These are phyloP conservation scores for Phaffomyces thermotolerans DNA, from an alignment of 805 yeast species.

Conservation along the genomic window DNA sequence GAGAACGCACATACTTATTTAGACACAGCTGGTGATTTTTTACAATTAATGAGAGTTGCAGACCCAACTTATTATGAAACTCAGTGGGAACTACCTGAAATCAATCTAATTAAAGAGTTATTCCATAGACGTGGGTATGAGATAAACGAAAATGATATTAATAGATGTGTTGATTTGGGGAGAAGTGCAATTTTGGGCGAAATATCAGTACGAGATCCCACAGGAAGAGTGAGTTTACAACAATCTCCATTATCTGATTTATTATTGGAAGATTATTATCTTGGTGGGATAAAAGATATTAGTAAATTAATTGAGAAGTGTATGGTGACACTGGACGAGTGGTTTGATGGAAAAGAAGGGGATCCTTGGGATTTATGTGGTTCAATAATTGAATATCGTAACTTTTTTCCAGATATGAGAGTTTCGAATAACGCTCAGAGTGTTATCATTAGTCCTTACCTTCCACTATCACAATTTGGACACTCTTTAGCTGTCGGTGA, in stretches of 20 bases:
- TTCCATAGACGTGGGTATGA: slow-evolving; percentile 31
- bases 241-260: slow-evolving; percentile 39
- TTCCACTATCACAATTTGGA: slow-evolving; percentile 37
- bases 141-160: slow-evolving; percentile 28
- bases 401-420: background rate
- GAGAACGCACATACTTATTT: slow-evolving; percentile 45
- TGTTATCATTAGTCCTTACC: slow-evolving; percentile 20
- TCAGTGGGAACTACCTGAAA: slow-evolving; percentile 36
- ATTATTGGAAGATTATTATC: slow-evolving; percentile 38
- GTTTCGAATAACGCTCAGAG: background rate
- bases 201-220: slow-evolving; percentile 14
- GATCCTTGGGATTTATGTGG: slow-evolving; percentile 33
- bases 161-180: slow-evolving; percentile 50
- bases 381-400: slow-evolving; percentile 11
- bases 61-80: slow-evolving; percentile 18
- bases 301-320: slow-evolving; percentile 34
- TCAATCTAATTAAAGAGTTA: slow-evolving; percentile 35
- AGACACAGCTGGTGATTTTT: slow-evolving; percentile 61
- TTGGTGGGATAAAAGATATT: slow-evolving; percentile 49
- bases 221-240: slow-evolving; percentile 5
- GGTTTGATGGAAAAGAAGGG: slow-evolving; percentile 31
- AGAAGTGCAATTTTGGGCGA: slow-evolving; percentile 44
- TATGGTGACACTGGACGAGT: slow-evolving; percentile 27
- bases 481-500: slow-evolving; percentile 34
- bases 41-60: slow-evolving; percentile 35